phyloP scores from a whole-genome alignment of 305 asterid genomes.

The Solanum chacoense region DNA sequence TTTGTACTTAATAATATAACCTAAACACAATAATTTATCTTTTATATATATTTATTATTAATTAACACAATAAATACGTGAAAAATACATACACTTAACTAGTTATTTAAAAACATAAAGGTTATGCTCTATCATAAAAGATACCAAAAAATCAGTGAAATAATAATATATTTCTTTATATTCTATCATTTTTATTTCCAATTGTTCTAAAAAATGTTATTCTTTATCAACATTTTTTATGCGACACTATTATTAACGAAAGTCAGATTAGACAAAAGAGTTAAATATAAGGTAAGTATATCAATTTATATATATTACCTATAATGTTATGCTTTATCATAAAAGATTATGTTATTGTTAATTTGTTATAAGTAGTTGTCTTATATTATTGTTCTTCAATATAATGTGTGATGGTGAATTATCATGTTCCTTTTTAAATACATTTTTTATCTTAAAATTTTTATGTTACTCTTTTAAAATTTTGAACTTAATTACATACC shows the following conservation, averaged over 20 bases:
- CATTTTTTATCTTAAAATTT: neutral
- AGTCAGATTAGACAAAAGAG: neutral
- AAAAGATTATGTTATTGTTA: neutral
- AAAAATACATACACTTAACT: neutral
- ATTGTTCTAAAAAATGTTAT: neutral
- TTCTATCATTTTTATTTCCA: neutral
- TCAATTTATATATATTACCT: no score
- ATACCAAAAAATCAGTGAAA: neutral
- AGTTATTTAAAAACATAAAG: neutral
- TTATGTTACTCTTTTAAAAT: neutral
- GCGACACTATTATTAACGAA: neutral
- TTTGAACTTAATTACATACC: neutral
- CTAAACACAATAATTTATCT: neutral
- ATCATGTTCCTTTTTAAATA: neutral
- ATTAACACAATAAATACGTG: no score
- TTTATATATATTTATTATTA: no score
- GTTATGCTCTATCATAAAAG: neutral
- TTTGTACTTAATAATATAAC: neutral
- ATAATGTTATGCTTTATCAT: neutral
- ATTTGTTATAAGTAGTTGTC: neutral
- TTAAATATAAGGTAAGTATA: neutral
- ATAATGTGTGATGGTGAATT: neutral
- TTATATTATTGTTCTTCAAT: neutral
- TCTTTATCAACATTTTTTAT: neutral
- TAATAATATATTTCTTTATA: neutral